Conservation (phyloP, 1,139 yeast genomes). For the Taiozyma sp. region DNA sequence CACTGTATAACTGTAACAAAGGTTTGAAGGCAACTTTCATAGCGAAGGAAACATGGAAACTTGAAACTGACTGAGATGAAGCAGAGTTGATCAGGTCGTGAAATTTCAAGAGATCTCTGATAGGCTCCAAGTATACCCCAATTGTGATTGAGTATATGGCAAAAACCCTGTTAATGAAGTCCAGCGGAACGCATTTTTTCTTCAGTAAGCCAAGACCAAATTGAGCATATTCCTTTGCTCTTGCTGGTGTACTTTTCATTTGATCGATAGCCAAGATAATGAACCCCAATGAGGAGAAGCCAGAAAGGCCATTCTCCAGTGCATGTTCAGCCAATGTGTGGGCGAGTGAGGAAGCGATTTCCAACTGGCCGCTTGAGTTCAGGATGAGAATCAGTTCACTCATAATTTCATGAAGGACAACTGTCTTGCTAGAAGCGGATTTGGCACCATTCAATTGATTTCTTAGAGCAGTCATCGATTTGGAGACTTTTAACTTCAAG, state of each 20-base stretch:
- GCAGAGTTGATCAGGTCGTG: constrained; percentile 10
- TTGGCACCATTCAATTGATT: constrained; percentile 27
- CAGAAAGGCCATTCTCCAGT: constrained; percentile 30
- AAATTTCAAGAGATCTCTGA: constrained; percentile 32
- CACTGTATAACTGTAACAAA: constrained; percentile 26
- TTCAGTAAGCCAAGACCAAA: constrained; percentile 39
- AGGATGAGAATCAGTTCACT: constrained; percentile 36
- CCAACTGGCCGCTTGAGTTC: constrained; percentile 19
- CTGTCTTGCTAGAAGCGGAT: constrained; percentile 29
- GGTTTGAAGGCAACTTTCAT: constrained; percentile 23
- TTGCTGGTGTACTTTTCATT: constrained; percentile 27
- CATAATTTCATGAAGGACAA: constrained; percentile 40
- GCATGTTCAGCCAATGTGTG: constrained; percentile 28
- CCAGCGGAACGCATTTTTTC: constrained; percentile 33
- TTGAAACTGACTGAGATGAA: constrained; percentile 11
- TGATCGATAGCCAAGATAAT: constrained; percentile 29
- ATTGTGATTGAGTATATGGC: constrained; percentile 40
- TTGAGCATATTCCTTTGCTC: constrained; percentile 36
- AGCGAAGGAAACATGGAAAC: constrained; percentile 10
- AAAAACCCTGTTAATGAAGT: constrained; percentile 38
- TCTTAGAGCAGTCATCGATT: constrained; percentile 40
- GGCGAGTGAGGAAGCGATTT: constrained; percentile 24
- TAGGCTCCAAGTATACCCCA: constrained; percentile 43
- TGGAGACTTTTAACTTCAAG: constrained; percentile 34
- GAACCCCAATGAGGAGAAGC: constrained; percentile 29